Percentiles rank a stretch among this genome's conserved stretches.
Conservation (phyloP, 2,329 filamentous ascomycete species). For the Arthrobotrys sphaeroides region DNA sequence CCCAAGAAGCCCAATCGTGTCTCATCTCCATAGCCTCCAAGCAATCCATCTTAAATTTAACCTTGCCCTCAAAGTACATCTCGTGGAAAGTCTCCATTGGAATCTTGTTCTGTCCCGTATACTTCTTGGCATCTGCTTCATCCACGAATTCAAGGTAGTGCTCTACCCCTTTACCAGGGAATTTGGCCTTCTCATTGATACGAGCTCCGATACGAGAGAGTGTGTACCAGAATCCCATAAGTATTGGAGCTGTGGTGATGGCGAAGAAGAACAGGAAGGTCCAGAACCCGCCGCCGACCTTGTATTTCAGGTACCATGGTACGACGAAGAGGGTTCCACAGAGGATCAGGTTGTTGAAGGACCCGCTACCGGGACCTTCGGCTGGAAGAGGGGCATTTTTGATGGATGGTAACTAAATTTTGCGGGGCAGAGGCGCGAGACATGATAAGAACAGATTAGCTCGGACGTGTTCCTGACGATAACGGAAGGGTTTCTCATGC, state of each 20-base stretch:
- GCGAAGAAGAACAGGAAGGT: conserved; percentile 87
- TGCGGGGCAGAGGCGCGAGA: not conserved
- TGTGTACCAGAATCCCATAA: conserved; percentile 82
- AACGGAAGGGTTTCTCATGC: not conserved
- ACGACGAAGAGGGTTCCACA: conserved; percentile 74
- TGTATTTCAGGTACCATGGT: conserved; percentile 83
- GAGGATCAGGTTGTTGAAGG: conserved; percentile 85
- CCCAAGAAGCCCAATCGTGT: conserved; percentile 96
- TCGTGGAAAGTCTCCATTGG: conserved; percentile 95
- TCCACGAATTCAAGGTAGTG: conserved; percentile 86
- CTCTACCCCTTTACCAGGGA: conserved; percentile 86
- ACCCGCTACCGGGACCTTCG: conserved; percentile 82
- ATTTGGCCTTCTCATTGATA: conserved; percentile 89
- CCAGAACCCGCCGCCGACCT: conserved; percentile 83
- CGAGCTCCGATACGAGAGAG: conserved; percentile 83
- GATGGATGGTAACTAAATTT: conserved; percentile 76
- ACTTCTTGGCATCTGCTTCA: conserved; percentile 70
- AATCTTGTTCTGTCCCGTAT: conserved; percentile 80
- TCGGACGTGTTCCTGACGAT: not conserved
- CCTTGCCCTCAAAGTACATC: conserved; percentile 95
- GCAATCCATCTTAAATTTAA: conserved; percentile 93
- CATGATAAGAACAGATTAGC: conserved; percentile 23
- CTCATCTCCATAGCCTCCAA: conserved; percentile 91
- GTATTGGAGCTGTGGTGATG: conserved; percentile 79
- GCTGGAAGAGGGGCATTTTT: conserved; percentile 94